Conservation (phyloP, 2,329 filamentous ascomycete species). For the Coniochaeta sp. region DNA sequence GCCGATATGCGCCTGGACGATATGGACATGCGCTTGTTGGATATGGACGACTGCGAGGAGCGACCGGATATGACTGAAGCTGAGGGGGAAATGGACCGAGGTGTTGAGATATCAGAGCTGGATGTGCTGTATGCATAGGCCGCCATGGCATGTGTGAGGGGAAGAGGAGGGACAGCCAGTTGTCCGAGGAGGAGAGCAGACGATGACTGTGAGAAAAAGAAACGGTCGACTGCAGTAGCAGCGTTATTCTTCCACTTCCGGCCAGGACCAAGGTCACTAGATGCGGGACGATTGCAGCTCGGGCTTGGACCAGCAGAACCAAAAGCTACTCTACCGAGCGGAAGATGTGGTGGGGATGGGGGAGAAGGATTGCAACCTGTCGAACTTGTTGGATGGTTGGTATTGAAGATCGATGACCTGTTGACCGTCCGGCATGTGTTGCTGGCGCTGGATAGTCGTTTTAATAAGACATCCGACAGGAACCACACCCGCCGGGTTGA, state of each 20-base stretch:
- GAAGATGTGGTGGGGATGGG: background rate
- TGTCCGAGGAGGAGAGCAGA: slow-evolving; percentile 5
- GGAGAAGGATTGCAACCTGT: background rate
- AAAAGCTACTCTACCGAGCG: background rate
- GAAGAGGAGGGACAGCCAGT: slow-evolving; percentile 5
- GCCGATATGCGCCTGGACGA: slow-evolving; percentile 41
- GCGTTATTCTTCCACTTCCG: background rate
- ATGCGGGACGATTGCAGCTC: background rate
- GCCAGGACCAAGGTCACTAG: background rate
- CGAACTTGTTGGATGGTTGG: background rate
- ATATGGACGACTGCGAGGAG: slow-evolving; percentile 42
- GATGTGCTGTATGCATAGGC: slow-evolving; percentile 36
- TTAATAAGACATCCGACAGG: background rate
- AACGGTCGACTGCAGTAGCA: slow-evolving; percentile 3
- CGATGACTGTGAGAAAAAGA: slow-evolving; percentile 3
- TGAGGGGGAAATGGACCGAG: slow-evolving; percentile 45
- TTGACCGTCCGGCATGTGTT: background rate
- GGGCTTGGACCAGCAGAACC: background rate
- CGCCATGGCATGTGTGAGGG: slow-evolving; percentile 28
- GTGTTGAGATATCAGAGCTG: slow-evolving; percentile 43
- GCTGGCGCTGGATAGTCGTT: background rate
- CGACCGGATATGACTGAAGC: slow-evolving; percentile 37
- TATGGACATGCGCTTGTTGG: slow-evolving; percentile 43
- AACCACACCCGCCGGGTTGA: background rate
- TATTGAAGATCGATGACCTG: background rate